These are phyloP conservation scores for Podospora conica DNA, from an alignment of 495 filamentous ascomycete genomes.

Conservation along the genomic window DNA sequence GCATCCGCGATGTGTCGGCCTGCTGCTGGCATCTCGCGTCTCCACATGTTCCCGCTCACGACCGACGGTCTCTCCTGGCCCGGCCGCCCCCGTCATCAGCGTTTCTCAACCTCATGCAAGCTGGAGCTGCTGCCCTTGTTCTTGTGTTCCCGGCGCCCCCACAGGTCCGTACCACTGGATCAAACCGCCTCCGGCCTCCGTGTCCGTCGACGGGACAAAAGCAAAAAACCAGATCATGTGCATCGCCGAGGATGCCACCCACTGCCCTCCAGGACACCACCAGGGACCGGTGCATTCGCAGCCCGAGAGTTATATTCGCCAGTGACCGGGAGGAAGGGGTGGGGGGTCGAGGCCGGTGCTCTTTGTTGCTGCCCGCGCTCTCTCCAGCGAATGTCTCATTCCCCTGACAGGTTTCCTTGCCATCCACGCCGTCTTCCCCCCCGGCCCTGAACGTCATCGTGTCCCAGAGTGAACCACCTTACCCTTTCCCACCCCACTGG, in stretches of 20 bases:
- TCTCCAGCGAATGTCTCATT: neutral
- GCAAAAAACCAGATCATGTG: constrained; percentile 16
- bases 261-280: constrained; percentile 8
- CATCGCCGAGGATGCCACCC: constrained; percentile 13
- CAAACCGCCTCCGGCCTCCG: neutral
- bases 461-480: neutral
- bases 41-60: neutral
- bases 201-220: neutral
- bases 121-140: constrained; percentile 1
- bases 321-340: constrained; percentile 1
- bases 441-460: neutral
- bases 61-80: neutral
- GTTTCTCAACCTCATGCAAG: constrained; percentile 4
- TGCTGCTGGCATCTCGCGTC: constrained; percentile 8
- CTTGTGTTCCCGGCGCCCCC: constrained; percentile 1
- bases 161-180: neutral
- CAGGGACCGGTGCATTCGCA: constrained; percentile 14
- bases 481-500: neutral
- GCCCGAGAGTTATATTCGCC: constrained; percentile 11
- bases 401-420: neutral
- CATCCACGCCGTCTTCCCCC: neutral
- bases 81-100: neutral
- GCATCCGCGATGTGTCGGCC: constrained; percentile 11
- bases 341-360: constrained; percentile 10
- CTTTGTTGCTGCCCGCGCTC: constrained; percentile 1